Evolutionary conservation across 2,329 filamentous ascomycete species (phyloP).

Genomic region (Pseudogymnoascus pannorum): DNA sequence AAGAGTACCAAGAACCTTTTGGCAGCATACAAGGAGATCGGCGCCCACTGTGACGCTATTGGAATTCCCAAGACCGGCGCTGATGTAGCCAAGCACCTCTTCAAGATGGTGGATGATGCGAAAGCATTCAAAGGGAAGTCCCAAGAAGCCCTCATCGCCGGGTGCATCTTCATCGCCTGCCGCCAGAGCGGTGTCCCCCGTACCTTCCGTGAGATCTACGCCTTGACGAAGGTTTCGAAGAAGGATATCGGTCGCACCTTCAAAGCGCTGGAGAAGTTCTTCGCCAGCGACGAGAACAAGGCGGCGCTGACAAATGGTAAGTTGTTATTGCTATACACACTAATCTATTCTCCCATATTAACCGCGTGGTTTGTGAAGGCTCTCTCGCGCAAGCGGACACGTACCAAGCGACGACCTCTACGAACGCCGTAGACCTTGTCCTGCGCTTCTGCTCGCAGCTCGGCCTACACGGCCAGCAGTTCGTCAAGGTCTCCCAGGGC

Average conservation of each 20-base stretch:
- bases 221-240: conserved; percentile 87
- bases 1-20: conserved; percentile 77
- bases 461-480: conserved; percentile 60
- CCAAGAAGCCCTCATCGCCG: conserved; percentile 86
- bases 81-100: conserved; percentile 89
- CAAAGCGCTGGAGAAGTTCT: conserved; percentile 84
- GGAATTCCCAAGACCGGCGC: conserved; percentile 73
- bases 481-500: conserved; percentile 72
- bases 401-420: conserved; percentile 69
- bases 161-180: conserved; percentile 96
- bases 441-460: conserved; percentile 84
- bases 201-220: conserved; percentile 91
- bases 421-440: conserved; percentile 77
- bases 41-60: conserved; percentile 76
- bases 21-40: conserved; percentile 81
- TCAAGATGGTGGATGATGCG: conserved; percentile 87
- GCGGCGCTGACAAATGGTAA: conserved; percentile 46
- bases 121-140: conserved; percentile 94
- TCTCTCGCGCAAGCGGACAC: conserved; percentile 37
- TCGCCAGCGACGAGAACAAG: conserved; percentile 62
- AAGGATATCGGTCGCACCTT: conserved; percentile 97
- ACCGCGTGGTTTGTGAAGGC: conserved; percentile 23
- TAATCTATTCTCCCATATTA: conserved; percentile 23
- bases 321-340: conserved; percentile 23
- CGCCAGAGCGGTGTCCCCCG: conserved; percentile 80